Evolutionary conservation across 2,329 filamentous ascomycete species (phyloP).

Genomic region (Colletotrichum lini): DNA sequence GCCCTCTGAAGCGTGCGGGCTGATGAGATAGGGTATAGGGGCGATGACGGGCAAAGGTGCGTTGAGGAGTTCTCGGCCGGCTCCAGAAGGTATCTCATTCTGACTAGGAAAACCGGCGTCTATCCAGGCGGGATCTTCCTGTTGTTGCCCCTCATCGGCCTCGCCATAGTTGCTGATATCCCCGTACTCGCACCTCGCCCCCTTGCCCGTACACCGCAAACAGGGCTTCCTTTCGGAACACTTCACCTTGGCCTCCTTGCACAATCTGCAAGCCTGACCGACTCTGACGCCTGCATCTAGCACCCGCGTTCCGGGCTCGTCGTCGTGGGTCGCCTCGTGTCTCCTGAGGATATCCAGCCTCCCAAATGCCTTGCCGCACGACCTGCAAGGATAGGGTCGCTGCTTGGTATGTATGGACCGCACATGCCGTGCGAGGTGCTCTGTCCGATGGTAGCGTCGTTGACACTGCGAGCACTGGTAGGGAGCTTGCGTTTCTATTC

Average conservation of each 20-base stretch:
- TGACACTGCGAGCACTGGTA: conserved; percentile 25
- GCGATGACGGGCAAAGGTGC: neutral
- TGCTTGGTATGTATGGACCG: conserved; percentile 22
- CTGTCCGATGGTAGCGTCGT: conserved; percentile 18
- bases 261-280: neutral
- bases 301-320: too few relatives aligned
- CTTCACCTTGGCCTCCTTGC: conserved; percentile 14
- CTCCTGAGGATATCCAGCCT: conserved; percentile 20
- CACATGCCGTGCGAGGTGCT: conserved; percentile 20
- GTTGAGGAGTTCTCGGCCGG: neutral
- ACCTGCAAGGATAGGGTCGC: conserved; percentile 11
- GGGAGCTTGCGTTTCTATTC: neutral
- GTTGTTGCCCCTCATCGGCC: neutral
- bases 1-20: neutral
- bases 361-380: conserved; percentile 15
- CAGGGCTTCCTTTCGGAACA: conserved; percentile 25
- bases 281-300: neutral
- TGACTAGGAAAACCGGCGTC: neutral
- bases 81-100: neutral
- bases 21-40: neutral
- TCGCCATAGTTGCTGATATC: neutral
- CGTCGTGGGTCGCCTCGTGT: neutral
- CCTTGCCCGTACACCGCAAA: neutral
- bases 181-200: neutral
- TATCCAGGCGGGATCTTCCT: neutral